These are phyloP conservation scores for Tuber brumale DNA, from an alignment of 495 filamentous ascomycete species.

Conservation along the genomic window DNA sequence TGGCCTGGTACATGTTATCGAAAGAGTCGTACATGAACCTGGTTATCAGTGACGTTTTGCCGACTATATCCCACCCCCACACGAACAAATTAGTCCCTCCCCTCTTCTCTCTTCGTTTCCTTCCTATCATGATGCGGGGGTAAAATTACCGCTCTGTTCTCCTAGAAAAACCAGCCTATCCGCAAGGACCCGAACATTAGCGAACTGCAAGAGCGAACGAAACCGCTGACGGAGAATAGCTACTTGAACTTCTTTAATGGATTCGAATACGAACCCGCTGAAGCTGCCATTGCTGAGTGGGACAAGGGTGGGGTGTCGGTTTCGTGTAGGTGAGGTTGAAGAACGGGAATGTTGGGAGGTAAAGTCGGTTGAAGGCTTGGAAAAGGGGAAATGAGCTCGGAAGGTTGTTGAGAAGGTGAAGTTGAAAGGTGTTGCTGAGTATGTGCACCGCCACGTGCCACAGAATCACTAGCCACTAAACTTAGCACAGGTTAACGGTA, in stretches of 20 bases:
- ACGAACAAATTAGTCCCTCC: conserved; percentile 21
- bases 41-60: conserved; percentile 97
- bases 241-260: conserved; percentile 99
- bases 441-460: neutral
- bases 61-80: conserved; percentile 54
- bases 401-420: neutral
- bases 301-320: neutral
- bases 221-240: conserved; percentile 33
- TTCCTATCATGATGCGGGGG: conserved; percentile 20
- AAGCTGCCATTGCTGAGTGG: conserved; percentile 46
- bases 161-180: conserved; percentile 87
- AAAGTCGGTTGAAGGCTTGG: neutral
- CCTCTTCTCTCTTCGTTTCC: conserved; percentile 1
- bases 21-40: conserved; percentile 99
- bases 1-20: conserved; percentile 99
- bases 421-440: conserved; percentile 1
- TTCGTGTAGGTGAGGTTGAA: neutral
- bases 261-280: conserved; percentile 90
- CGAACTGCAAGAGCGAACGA: conserved; percentile 18
- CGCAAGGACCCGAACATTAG: conserved; percentile 24
- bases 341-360: neutral
- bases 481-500: neutral
- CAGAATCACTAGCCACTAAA: neutral
- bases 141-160: conserved; percentile 84
- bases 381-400: neutral